phyloP scores from a whole-genome alignment of 768 basidiomycete species.

The Lactarius vividus region DNA sequence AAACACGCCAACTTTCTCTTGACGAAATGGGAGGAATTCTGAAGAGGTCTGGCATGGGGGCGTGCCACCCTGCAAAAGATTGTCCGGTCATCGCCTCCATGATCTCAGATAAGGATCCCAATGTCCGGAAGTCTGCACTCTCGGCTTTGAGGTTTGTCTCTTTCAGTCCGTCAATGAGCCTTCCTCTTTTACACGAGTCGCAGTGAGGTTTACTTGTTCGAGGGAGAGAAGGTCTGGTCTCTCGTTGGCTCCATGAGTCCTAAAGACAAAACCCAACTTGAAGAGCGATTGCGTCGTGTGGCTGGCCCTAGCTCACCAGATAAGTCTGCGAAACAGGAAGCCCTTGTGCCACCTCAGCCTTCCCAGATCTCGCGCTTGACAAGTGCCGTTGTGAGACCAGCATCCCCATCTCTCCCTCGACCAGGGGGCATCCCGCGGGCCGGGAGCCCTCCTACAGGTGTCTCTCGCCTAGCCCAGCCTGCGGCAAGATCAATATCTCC shows the following conservation, averaged over 20 bases:
- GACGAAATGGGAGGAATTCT: constrained; percentile 79
- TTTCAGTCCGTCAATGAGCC: constrained; percentile 14
- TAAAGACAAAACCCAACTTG: constrained; percentile 90
- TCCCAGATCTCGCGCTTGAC: constrained; percentile 54
- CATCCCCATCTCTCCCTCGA: constrained; percentile 44
- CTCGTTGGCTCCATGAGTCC: constrained; percentile 70
- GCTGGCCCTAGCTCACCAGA: constrained; percentile 57
- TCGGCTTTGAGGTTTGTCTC: constrained; percentile 69
- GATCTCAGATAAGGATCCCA: constrained; percentile 87
- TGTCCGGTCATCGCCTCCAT: constrained; percentile 73
- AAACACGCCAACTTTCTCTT: constrained; percentile 82
- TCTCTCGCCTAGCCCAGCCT: constrained; percentile 45
- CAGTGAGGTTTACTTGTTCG: constrained; percentile 78
- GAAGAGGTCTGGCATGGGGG: constrained; percentile 77
- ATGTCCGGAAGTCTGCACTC: constrained; percentile 85
- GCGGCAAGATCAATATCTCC: constrained; percentile 40
- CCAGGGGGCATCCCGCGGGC: constrained; percentile 47
- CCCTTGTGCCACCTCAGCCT: constrained; percentile 41
- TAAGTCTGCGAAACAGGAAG: constrained; percentile 40
- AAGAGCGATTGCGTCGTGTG: constrained; percentile 84
- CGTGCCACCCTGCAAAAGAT: constrained; percentile 78
- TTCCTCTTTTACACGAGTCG: constrained; percentile 4
- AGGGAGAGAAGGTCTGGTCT: constrained; percentile 85
- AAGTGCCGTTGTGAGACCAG: constrained; percentile 47
- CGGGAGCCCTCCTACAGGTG: constrained; percentile 44